Percentiles rank a stretch among this genome's conserved stretches.
Conservation (phyloP, 202 grass and related monocot genomes). For the Elaeis oleifera region DNA sequence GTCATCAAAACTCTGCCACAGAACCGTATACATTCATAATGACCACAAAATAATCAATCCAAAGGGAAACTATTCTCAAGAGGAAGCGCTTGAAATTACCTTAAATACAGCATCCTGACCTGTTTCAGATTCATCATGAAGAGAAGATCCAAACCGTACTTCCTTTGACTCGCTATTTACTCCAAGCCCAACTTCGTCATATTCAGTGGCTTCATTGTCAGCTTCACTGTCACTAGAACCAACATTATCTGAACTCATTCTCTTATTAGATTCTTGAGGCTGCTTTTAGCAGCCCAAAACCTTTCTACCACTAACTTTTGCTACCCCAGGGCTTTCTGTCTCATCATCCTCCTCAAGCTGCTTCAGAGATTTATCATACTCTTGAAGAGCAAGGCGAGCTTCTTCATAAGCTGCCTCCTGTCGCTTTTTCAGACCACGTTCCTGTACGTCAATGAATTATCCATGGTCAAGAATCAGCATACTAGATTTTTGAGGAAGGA, state of each 20-base stretch:
- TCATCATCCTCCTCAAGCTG: conserved; percentile 51
- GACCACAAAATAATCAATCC: too few species aligned
- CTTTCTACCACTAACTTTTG: conserved; percentile 56
- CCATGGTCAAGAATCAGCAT: too few species aligned
- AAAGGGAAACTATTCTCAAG: too few species aligned
- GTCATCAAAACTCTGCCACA: conserved; percentile 54
- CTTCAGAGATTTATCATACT: conserved; percentile 72
- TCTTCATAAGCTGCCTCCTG: conserved; percentile 66
- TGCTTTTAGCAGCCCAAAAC: conserved; percentile 52
- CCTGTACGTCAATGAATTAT: conserved; percentile 25
- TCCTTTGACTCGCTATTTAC: conserved; percentile 36
- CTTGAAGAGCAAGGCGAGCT: conserved; percentile 57
- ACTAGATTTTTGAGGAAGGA: too few species aligned
- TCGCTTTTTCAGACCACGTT: conserved; percentile 70
- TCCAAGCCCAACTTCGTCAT: conserved; percentile 25
- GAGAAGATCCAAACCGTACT: conserved; percentile 38
- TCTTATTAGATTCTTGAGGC: conserved; percentile 37
- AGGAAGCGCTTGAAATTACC: conserved; percentile 26
- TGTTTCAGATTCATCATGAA: conserved; percentile 39
- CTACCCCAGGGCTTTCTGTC: conserved; percentile 35
- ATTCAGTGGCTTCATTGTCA: conserved; percentile 28
- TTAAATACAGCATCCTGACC: conserved; percentile 40
- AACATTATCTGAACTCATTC: conserved; percentile 31
- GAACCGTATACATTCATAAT: background rate
- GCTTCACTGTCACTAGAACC: conserved; percentile 51